A percentile compares a stretch with the other conserved stretches of the same genome.
Evolutionary conservation across 768 basidiomycete genomes (phyloP).

Genomic region (Auriculariales sp.): DNA sequence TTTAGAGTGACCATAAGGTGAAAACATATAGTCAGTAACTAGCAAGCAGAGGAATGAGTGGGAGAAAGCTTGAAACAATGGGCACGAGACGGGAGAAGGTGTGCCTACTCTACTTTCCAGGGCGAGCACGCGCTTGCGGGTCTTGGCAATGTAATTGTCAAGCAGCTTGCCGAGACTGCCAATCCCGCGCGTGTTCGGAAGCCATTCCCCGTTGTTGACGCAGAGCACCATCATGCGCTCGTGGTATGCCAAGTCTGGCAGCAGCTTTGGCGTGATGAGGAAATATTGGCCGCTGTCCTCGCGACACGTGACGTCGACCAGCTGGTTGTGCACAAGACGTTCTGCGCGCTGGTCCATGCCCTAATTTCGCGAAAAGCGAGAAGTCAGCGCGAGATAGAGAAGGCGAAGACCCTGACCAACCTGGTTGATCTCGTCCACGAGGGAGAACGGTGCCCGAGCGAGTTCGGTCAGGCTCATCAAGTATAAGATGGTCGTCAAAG

Average conservation of each 20-base stretch:
- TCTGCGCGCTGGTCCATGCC: slow-evolving; percentile 97
- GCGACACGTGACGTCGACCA: slow-evolving; percentile 90
- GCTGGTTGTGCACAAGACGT: slow-evolving; percentile 86
- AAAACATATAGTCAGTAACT: too few species aligned
- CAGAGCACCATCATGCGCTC: slow-evolving; percentile 87
- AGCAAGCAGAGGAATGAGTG: too few species aligned
- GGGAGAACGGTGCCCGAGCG: slow-evolving; percentile 88
- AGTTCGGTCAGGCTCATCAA: slow-evolving; percentile 91
- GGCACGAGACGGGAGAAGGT: too few species aligned
- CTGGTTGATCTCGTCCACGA: slow-evolving; percentile 99
- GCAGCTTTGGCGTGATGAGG: slow-evolving; percentile 93
- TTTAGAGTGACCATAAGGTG: too few species aligned
- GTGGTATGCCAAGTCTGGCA: slow-evolving; percentile 80
- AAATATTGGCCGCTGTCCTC: slow-evolving; percentile 92
- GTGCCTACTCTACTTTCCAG: too few species aligned
- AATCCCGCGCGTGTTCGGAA: slow-evolving; percentile 44
- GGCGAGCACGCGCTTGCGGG: too few species aligned
- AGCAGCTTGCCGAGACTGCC: slow-evolving; percentile 71
- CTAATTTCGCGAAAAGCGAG: slow-evolving; percentile 22
- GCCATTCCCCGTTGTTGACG: slow-evolving; percentile 91
- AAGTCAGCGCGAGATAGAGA: not conserved
- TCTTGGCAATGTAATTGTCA: slow-evolving; percentile 17
- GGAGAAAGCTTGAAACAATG: too few species aligned
- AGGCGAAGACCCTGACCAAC: slow-evolving; percentile 23
- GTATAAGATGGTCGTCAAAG: slow-evolving; percentile 90